Conservation (phyloP, 805 yeast species). For the Sporopachydermia quercuum region DNA sequence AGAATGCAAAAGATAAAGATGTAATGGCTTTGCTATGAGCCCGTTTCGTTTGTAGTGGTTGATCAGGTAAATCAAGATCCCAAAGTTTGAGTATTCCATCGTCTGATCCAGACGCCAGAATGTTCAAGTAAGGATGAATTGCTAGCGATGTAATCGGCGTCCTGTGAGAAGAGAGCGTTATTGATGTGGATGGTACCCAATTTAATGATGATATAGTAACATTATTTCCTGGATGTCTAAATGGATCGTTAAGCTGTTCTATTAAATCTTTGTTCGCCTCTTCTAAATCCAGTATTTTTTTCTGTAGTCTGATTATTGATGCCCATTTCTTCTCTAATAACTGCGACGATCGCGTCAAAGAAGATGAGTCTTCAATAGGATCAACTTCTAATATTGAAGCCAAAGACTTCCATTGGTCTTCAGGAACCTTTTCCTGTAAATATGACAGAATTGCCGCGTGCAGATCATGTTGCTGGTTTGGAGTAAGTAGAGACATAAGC, state of each 20-base stretch:
- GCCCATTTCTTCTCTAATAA: slow-evolving; percentile 73
- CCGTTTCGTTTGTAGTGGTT: slow-evolving; percentile 39
- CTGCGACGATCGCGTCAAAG: slow-evolving; percentile 14
- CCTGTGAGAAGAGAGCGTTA: slow-evolving; percentile 36
- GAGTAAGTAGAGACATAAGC: slow-evolving; percentile 22
- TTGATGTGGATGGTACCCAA: slow-evolving; percentile 48
- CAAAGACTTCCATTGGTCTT: slow-evolving; percentile 4
- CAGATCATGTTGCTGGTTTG: slow-evolving; percentile 30
- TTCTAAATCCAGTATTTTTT: slow-evolving; percentile 57
- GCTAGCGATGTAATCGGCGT: slow-evolving; percentile 46
- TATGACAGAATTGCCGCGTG: slow-evolving; percentile 34
- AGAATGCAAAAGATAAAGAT: slow-evolving; percentile 39
- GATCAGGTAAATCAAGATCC: slow-evolving; percentile 51
- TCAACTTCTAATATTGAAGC: slow-evolving; percentile 4
- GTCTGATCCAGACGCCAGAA: slow-evolving; percentile 47
- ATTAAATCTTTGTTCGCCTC: slow-evolving; percentile 7
- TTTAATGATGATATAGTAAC: slow-evolving; percentile 19
- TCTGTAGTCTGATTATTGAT: slow-evolving; percentile 68
- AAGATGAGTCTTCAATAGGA: slow-evolving; percentile 13
- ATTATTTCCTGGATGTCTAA: slow-evolving; percentile 7
- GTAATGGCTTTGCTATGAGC: slow-evolving; percentile 70
- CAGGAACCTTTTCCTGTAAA: slow-evolving; percentile 20
- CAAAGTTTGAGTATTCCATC: slow-evolving; percentile 65
- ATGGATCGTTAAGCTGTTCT: slow-evolving; percentile 2
- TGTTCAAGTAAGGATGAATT: slow-evolving; percentile 64